Evolutionary conservation across 148 eudicot genomes (phyloP).

Genomic region (Arbutus unedo): DNA sequence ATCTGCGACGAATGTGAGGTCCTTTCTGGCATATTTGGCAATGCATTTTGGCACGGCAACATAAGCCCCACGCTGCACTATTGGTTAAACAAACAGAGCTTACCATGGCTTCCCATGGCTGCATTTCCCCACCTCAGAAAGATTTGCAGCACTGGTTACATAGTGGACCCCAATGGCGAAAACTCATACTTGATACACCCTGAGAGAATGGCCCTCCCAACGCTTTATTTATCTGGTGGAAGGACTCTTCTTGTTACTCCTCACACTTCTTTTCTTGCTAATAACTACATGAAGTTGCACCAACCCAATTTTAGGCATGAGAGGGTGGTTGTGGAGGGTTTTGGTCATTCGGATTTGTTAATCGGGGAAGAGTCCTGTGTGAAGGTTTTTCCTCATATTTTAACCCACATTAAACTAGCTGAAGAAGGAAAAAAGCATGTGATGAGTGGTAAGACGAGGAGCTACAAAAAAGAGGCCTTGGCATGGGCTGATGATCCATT

Average conservation of each 20-base stretch:
- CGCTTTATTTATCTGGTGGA: slow-evolving; percentile 36
- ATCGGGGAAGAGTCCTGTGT: slow-evolving; percentile 32
- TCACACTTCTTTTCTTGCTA: slow-evolving; percentile 38
- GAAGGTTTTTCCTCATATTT: slow-evolving; percentile 33
- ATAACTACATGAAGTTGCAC: slow-evolving; percentile 42
- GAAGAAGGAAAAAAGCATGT: slow-evolving; percentile 21
- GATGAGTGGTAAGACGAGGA: not conserved
- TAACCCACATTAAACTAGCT: slow-evolving; percentile 26
- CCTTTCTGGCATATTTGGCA: slow-evolving; percentile 40
- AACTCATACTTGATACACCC: slow-evolving; percentile 35
- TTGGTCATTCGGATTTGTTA: slow-evolving; percentile 41
- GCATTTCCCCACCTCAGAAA: slow-evolving; percentile 41
- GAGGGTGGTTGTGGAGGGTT: slow-evolving; percentile 35
- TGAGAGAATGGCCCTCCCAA: slow-evolving; percentile 33
- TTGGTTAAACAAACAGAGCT: slow-evolving; percentile 34
- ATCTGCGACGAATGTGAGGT: slow-evolving; percentile 37
- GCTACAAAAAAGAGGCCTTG: slow-evolving; percentile 20
- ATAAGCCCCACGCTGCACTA: slow-evolving; percentile 27
- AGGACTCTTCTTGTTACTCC: slow-evolving; percentile 38
- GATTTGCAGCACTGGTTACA: slow-evolving; percentile 31
- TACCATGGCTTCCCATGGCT: slow-evolving; percentile 36
- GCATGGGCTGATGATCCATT: slow-evolving; percentile 31
- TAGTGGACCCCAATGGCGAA: slow-evolving; percentile 26
- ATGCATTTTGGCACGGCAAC: slow-evolving; percentile 37
- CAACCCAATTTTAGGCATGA: slow-evolving; percentile 38